Conservation (phyloP, 2,329 filamentous ascomycete species). For the Trichophyton schoenleinii region DNA sequence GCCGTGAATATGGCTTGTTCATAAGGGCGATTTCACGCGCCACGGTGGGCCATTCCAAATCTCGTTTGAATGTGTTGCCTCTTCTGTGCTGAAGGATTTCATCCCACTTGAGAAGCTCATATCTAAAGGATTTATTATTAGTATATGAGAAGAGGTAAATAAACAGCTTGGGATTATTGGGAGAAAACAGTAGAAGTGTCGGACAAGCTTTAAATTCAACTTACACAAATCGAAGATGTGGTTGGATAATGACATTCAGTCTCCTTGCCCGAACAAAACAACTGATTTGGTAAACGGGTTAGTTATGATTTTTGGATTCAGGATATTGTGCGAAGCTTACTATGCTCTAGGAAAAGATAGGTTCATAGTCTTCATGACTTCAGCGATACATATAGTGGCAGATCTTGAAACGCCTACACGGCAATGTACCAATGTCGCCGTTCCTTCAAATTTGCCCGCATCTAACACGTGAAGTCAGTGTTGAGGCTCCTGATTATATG, state of each 20-base stretch:
- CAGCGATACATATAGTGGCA: conserved; percentile 96
- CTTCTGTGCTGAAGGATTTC: conserved; percentile 53
- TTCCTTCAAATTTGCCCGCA: conserved; percentile 60
- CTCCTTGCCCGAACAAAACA: conserved; percentile 88
- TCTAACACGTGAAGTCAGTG: conserved; percentile 40
- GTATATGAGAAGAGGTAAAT: background rate
- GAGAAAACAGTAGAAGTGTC: too few relatives aligned
- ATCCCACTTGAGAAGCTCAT: conserved; percentile 94
- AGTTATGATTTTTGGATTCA: conserved; percentile 3
- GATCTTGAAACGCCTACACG: conserved; percentile 90
- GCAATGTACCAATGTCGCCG: conserved; percentile 87
- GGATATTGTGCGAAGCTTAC: conserved; percentile 30
- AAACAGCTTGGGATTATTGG: too few relatives aligned
- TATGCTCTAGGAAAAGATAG: conserved; percentile 87
- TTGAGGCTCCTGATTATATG: background rate
- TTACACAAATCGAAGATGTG: conserved; percentile 79
- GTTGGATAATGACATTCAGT: conserved; percentile 96
- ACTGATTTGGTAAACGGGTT: conserved; percentile 23
- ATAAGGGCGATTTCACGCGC: conserved; percentile 83
- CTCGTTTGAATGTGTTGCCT: conserved; percentile 49
- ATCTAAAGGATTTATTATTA: conserved; percentile 22
- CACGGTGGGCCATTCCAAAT: conserved; percentile 84
- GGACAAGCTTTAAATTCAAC: conserved; percentile 7
- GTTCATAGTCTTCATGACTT: conserved; percentile 74
- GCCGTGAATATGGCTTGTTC: conserved; percentile 70